Base-by-base conservation (phyloP, 805 yeast species). In the Schizosaccharomyces cryophilus region DNA sequence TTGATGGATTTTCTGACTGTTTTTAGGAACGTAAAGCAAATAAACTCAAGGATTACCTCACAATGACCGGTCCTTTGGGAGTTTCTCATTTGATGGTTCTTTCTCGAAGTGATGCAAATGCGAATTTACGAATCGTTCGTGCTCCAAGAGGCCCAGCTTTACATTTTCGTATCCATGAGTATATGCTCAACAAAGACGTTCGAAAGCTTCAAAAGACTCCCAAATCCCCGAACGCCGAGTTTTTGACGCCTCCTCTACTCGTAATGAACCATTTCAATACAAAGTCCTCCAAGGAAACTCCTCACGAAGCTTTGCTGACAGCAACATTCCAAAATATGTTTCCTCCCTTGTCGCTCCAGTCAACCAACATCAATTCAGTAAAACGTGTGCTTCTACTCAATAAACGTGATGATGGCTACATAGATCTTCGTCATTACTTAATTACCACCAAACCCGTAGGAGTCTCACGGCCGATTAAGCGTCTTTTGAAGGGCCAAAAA, bases 51-150 rank as follows among this genome's bases (percentile, higher is more conserved):
- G 98, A 90, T 73, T 93, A 85, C 67, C 79, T 89, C n/a, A 95
- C 87, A n/a, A 89, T 93, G 96, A 86, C 96, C 47, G 97, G 97
- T 5, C 97, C 97, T 15, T 75, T 93, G 55, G 95, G 95, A 31
- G 95, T 93, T 26, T 78, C 90, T 5, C 95, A 90, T 72, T 72
- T 93, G 68, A 80, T 93, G 73, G 75, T 90, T 24, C 89, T 93
- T 74, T 83, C 87, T 64, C 95, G 88, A 69, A 79, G 85, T 47
- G 84, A 81, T 66, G 61, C 66, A 2, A 83, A 93, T 4, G 84
- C 90, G 60, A 30, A 38, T 13, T 74, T 93, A 64, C 80, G 96
- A 67, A 72, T 93, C 56, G 88, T 90, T 0, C 80, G 86, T 68
- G 80, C 89, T 75, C 96, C 97, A 42, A 78, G 88, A 63, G 99